A percentile compares a stretch with the other conserved stretches of the same genome.
These are phyloP conservation scores for Hypoxylon subgilvum DNA, from an alignment of 495 filamentous ascomycete species.

Conservation along the genomic window DNA sequence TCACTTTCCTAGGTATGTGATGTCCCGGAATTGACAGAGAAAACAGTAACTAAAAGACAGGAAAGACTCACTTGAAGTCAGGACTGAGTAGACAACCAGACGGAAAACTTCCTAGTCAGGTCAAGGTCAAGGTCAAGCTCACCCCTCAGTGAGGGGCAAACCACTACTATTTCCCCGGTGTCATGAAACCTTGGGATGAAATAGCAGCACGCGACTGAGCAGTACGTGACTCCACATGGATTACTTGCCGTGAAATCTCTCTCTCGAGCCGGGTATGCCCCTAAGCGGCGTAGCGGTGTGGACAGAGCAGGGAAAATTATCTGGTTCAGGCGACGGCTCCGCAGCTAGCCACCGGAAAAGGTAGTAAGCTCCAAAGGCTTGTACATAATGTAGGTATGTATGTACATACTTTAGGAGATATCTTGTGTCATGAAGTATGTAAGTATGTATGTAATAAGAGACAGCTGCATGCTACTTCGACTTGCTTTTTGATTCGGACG, in stretches of 20 bases:
- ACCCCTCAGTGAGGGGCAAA: conserved; percentile 20
- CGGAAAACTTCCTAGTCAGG: conserved; percentile 1
- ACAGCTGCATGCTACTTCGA: no score
- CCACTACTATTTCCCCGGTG: conserved; percentile 21
- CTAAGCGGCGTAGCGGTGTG: conserved; percentile 32
- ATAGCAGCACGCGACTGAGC: conserved; percentile 17
- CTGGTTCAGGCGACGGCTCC: conserved; percentile 16
- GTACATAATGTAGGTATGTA: conserved; percentile 11
- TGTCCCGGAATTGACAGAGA: background rate
- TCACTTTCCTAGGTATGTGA: no score
- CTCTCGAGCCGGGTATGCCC: conserved; percentile 26
- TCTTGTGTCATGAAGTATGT: no score
- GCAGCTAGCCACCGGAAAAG: conserved; percentile 16
- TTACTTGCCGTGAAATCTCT: conserved; percentile 31
- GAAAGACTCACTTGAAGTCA: conserved; percentile 17
- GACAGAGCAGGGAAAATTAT: conserved; percentile 21
- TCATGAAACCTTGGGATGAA: conserved; percentile 17
- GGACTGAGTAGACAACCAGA: background rate
- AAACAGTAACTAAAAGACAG: conserved; percentile 1
- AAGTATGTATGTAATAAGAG: no score
- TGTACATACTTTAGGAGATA: no score
- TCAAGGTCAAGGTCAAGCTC: conserved; percentile 8
- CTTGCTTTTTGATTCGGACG: no score
- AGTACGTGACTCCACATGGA: conserved; percentile 28
- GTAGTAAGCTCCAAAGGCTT: conserved; percentile 10